These are phyloP conservation scores for Colletotrichum sidae DNA, from an alignment of 2,329 filamentous ascomycete species.

Conservation along the genomic window DNA sequence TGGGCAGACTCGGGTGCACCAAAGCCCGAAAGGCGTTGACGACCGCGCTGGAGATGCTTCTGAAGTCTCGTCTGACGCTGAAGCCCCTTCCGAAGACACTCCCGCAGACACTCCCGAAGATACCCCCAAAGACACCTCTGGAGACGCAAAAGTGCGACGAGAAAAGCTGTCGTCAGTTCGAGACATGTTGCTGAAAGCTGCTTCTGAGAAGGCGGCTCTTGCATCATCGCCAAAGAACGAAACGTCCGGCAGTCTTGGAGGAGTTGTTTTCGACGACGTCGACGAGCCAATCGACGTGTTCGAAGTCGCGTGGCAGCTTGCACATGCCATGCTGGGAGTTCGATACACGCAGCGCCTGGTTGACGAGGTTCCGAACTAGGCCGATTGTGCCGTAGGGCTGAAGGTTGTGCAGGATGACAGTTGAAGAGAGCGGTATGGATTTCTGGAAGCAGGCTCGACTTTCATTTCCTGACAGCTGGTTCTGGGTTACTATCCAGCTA, in stretches of 20 bases:
- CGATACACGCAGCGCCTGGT: not conserved
- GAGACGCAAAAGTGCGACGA: not conserved
- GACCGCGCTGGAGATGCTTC: not conserved
- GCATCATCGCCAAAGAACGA: not conserved
- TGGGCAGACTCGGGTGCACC: too few species aligned
- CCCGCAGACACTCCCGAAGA: not conserved
- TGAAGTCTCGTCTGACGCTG: not conserved
- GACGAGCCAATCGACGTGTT: not conserved
- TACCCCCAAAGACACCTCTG: too few species aligned
- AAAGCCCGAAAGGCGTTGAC: too few species aligned
- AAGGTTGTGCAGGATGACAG: too few species aligned
- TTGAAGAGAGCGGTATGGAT: too few species aligned
- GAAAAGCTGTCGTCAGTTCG: not conserved
- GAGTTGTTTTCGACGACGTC: not conserved
- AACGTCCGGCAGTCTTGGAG: not conserved
- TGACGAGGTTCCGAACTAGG: too few species aligned
- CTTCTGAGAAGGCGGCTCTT: not conserved
- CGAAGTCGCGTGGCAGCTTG: conserved; percentile 3
- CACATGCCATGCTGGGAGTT: conserved; percentile 4
- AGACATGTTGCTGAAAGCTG: not conserved
- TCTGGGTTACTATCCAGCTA: too few species aligned
- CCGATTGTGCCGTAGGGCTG: too few species aligned
- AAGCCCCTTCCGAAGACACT: not conserved
- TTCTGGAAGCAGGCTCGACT: too few species aligned
- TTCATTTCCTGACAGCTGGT: too few species aligned